These are phyloP conservation scores for Begonia peltatifolia DNA, from an alignment of 306 rosid genomes.

Conservation along the genomic window DNA sequence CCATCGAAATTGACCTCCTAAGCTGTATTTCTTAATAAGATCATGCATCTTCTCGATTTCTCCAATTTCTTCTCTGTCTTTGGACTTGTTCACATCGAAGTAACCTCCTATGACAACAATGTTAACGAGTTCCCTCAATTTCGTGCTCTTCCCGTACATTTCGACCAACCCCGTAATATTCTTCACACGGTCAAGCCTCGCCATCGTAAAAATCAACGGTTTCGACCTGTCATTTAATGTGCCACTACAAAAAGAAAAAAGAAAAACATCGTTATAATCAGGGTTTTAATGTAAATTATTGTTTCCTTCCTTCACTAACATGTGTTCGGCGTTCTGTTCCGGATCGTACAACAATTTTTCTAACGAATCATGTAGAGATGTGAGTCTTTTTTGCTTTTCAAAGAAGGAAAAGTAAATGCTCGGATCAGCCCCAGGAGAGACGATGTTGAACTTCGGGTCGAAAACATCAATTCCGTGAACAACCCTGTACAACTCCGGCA, in stretches of 20 bases:
- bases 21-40: constrained; percentile 38
- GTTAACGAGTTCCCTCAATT: constrained; percentile 75
- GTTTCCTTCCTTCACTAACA: constrained; percentile 30
- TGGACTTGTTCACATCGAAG: constrained; percentile 55
- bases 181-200: constrained; percentile 74
- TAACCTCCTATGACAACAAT: constrained; percentile 80
- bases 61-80: constrained; percentile 77
- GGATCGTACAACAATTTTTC: constrained; percentile 54
- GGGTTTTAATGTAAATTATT: background rate
- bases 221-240: constrained; percentile 50
- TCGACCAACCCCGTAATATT: constrained; percentile 80
- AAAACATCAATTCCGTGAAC: constrained; percentile 94
- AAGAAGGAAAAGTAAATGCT: constrained; percentile 73
- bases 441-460: constrained; percentile 95
- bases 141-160: constrained; percentile 49
- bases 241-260: constrained; percentile 43
- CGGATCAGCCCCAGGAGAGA: constrained; percentile 97
- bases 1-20: constrained; percentile 78
- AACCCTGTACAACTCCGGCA: constrained; percentile 82
- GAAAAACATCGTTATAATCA: background rate
- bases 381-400: constrained; percentile 60
- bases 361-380: constrained; percentile 65
- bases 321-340: constrained; percentile 48
- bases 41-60: constrained; percentile 91
- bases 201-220: constrained; percentile 86